Base-by-base conservation (phyloP, 371 early-diverging fungal genomes). In the Mortierella sp. region DNA sequence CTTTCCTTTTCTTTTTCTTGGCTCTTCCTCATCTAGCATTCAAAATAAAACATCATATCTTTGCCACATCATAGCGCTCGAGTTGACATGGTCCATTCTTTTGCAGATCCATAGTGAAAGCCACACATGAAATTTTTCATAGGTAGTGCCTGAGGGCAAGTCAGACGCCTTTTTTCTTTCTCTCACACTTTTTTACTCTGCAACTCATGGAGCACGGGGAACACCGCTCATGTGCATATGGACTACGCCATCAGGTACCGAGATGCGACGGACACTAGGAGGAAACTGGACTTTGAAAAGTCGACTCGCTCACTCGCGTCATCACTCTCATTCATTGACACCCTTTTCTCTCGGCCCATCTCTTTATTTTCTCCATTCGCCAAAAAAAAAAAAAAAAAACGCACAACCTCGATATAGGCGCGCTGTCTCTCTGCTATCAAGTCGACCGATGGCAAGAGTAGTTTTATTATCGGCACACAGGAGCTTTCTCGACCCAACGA, bases 401-500 rank as follows among this genome's bases (percentile, higher is more conserved):
- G 9, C 31, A 4, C 8, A 9, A 61, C 43, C 43, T 8, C 34
- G 21, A 67, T 40, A 43, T 80, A 95, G 94, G 93, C 95, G 28
- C 91, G 95, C 59, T 94, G 95, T 81, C 82, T 96, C 19, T 92
- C 92, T 2, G 87, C 94, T 5, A 91, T 95, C 28, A 83, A 88
- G 28, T 93, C 90, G 8, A 94, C 92, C 50, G 85, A 89, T 46
- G 95, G 95, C 50, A 89, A 92, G 34, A 95, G 92, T 79, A 86
- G 94, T 73, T 96, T 96, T 86, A 83, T 96, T 40, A 93, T 94
- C 3, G 96, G 96, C n/a, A 94, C 96, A 9, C 90, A 90, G 10
- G 93, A 92, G 50, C 87, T 89, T 10, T 89, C 90, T 61, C 77
- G 88, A 74, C 90, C 92, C 55, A 95, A 95, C 82, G 92, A 92